Conservation (phyloP, 73 alveolate genomes). For the Tetrahymena borealis region DNA sequence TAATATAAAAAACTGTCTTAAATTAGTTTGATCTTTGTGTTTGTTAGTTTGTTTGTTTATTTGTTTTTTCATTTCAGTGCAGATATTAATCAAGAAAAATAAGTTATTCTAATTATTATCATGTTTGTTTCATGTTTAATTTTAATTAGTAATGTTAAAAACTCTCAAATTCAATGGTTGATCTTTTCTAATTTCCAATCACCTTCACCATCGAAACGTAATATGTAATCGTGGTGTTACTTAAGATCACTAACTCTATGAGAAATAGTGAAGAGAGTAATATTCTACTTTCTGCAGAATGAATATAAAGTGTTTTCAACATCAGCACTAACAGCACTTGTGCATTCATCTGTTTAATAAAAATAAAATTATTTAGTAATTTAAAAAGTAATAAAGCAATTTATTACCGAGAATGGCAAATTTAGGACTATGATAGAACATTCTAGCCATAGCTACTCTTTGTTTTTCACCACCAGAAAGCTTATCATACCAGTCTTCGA, state of each 20-base stretch:
- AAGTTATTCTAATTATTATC: not conserved
- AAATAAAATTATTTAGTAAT: not conserved
- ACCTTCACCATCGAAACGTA: constrained; percentile 59
- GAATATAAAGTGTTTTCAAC: constrained; percentile 47
- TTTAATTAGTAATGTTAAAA: not conserved
- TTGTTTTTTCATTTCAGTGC: too few relatives aligned
- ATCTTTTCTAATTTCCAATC: constrained; percentile 37
- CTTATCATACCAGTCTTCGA: constrained; percentile 55
- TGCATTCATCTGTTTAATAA: constrained; percentile 44
- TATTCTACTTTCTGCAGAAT: constrained; percentile 38
- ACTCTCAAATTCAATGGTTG: not conserved
- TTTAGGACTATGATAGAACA: constrained; percentile 53
- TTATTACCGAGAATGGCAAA: constrained; percentile 42
- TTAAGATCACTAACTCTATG: constrained; percentile 51
- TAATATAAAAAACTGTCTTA: not conserved
- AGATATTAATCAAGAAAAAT: not conserved
- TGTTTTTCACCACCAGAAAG: constrained; percentile 63
- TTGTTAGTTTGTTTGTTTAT: not conserved
- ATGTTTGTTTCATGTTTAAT: not conserved
- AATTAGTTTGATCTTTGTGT: not conserved
- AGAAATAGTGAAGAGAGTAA: constrained; percentile 55
- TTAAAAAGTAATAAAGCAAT: not conserved
- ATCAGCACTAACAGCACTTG: constrained; percentile 53
- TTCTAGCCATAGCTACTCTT: constrained; percentile 66
- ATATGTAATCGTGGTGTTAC: constrained; percentile 48